Base-by-base conservation (phyloP, 106 monocot genomes). In the Platanthera guangdongensis region DNA sequence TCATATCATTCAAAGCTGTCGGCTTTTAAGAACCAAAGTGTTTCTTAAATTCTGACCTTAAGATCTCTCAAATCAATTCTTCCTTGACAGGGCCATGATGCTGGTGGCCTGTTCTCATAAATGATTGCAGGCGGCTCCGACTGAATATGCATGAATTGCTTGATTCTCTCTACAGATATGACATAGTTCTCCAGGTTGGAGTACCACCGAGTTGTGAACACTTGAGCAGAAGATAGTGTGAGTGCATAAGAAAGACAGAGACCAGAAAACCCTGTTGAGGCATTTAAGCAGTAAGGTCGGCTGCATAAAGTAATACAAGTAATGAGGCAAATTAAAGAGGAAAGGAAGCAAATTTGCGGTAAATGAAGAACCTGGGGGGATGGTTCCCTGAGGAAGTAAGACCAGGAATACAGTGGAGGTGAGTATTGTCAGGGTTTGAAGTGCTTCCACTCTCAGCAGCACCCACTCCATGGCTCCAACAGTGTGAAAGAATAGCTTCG, bases 221-320 rank as follows among this genome's bases (percentile, higher is more conserved):
- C 84, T 84, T 93, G 93, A 4, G 81, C 21, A 2, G 84, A 75
- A 69, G 90, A 84, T 22, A 93, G 79, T n/a, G 76, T 88, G 51
- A 90, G 51, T 49, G 90, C 85, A 79, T 93, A 93, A 1, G 93
- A 90, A 52, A 90, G 90, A 75, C 80, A 88, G 16, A 93, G 84
- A 50, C 93, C 90, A 49, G 83, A 83, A 51, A 90, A 83, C 63
- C 93, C 93, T 93, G 74, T 13, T 39, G 39, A 39, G 73, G 52
- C 51, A 55, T 19, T 51, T 64, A 80, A 8, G 22, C 74, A 51
- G 8, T 19, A 15, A 9, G 50, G 5, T 60, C 9, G n/a, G 13
- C 15, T 0, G 49, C 14, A 50, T 6, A 49, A 49, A 72, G 18
- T 19, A 6, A 11, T 7, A 60, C 18, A 11, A 55, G 18, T 60